Evolutionary conservation across 768 basidiomycete species (phyloP), one percentile per base, ranked within the genome.

Genomic region (Lyophyllum atratum): DNA sequence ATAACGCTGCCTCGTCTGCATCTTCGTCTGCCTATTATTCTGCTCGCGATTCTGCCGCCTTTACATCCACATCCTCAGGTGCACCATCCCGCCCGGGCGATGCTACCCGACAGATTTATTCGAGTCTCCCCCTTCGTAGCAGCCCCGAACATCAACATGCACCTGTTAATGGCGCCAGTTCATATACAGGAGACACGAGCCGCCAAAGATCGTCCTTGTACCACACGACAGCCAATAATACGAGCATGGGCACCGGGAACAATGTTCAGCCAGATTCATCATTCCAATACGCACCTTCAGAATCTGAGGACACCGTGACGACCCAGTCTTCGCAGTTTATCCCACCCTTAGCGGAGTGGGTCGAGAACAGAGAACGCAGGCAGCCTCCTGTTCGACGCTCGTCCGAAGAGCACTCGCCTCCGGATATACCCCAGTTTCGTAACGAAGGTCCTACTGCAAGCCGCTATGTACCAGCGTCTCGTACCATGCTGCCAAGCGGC

Each of bases 1-100:
- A 73, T 50, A 80, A 82, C 52, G 70, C 77, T 17, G 70, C 72
- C 1, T 64, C 74, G 9, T 74, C 76, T 31, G 66, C 68, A n/a
- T 71, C 72, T 34, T 45, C 52, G 0, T 54, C 52, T 11, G 22
- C 57, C 10, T 76, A 75, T 53, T 73, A 72, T 50, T 43, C 57
- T 14, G 47, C 43, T 14, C 59, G 46, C 39, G 58, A 59, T 4
- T 54, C 59, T 9, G 37, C 52, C 2, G 46, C 49, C 55, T 31
- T 49, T 14, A 21, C 54, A 15, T 21, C 26, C 33, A 14, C 31
- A 24, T 31, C 46, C 11, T 43, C 58, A 0, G 46, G 26, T 0
- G 44, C 51, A 34, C 17, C 48, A 1, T 29, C 37, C 11, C 37
- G 28, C 17, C 15, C 33, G 11, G 26, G 54, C 12, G 50, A 56